Percentiles rank a stretch among this genome's conserved stretches.
Conservation (phyloP, 1,284 basidiomycete genomes). For the Porphyrellus sp. region DNA sequence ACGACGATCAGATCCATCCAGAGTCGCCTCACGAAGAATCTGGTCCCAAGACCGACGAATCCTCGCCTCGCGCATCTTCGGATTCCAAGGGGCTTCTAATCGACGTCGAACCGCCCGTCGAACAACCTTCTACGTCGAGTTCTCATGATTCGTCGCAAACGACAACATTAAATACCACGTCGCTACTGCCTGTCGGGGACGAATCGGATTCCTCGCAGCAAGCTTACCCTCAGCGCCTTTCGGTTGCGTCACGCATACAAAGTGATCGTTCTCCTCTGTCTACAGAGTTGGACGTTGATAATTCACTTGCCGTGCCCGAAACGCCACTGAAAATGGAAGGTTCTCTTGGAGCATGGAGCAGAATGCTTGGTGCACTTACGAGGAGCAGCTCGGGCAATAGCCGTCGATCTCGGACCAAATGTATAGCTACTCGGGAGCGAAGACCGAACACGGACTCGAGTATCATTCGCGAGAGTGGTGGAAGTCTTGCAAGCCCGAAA, state of each 20-base stretch:
- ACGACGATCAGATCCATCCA: conserved; percentile 43
- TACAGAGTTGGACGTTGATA: conserved; percentile 58
- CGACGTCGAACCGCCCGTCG: conserved; percentile 58
- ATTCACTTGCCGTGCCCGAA: conserved; percentile 40
- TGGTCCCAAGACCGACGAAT: conserved; percentile 40
- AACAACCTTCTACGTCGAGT: conserved; percentile 42
- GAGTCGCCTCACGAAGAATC: conserved; percentile 40
- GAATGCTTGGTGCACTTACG: conserved; percentile 37
- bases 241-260: conserved; percentile 60
- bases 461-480: neutral
- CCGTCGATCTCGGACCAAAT: neutral
- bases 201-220: conserved; percentile 47
- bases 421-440: neutral
- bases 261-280: conserved; percentile 53
- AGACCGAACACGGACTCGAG: neutral
- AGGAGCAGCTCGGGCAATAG: conserved; percentile 37
- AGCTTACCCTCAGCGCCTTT: conserved; percentile 55
- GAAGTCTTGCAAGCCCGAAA: neutral
- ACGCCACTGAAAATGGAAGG: conserved; percentile 53
- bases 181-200: conserved; percentile 42
- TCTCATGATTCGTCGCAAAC: conserved; percentile 52
- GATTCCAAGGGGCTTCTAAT: conserved; percentile 54
- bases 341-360: conserved; percentile 65
- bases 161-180: conserved; percentile 42
- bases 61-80: conserved; percentile 50